These are phyloP conservation scores for Cladosporium sp. DNA, from an alignment of 2,329 filamentous ascomycete species.

Conservation along the genomic window DNA sequence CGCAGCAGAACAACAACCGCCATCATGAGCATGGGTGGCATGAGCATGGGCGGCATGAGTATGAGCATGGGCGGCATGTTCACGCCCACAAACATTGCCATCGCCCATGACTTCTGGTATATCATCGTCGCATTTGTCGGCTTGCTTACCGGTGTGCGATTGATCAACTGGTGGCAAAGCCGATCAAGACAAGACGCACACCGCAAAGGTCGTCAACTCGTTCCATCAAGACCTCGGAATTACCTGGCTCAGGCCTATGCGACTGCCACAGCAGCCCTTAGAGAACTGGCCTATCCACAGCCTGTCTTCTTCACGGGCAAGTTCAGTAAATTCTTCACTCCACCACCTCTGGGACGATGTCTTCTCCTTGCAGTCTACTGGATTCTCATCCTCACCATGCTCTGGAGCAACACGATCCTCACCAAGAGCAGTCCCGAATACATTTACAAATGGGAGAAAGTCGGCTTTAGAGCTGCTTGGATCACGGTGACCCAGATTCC, in stretches of 20 bases:
- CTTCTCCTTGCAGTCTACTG: slow-evolving; percentile 28
- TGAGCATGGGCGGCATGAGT: slow-evolving; percentile 26
- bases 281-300: slow-evolving; percentile 29
- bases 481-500: slow-evolving; percentile 62
- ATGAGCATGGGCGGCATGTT: slow-evolving; percentile 26
- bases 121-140: slow-evolving; percentile 24
- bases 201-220: slow-evolving; percentile 9
- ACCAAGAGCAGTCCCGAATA: slow-evolving; percentile 23
- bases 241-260: slow-evolving; percentile 25
- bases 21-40: slow-evolving; percentile 22
- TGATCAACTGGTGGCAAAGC: slow-evolving; percentile 16
- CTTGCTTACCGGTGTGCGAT: slow-evolving; percentile 19
- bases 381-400: slow-evolving; percentile 26
- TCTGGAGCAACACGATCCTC: slow-evolving; percentile 30
- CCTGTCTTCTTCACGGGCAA: slow-evolving; percentile 28
- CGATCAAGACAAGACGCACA: slow-evolving; percentile 16
- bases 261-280: slow-evolving; percentile 22
- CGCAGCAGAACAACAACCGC: slow-evolving; percentile 8
- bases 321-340: slow-evolving; percentile 28
- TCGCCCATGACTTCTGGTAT: slow-evolving; percentile 28
- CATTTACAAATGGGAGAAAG: slow-evolving; percentile 48
- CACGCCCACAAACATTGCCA: slow-evolving; percentile 21
- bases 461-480: slow-evolving; percentile 66
- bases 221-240: slow-evolving; percentile 23
- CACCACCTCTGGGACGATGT: slow-evolving; percentile 29